A percentile compares a stretch with the other conserved stretches of the same genome.
Conservation (phyloP, 768 basidiomycete genomes). For the Stropharia rugosoannulata region DNA sequence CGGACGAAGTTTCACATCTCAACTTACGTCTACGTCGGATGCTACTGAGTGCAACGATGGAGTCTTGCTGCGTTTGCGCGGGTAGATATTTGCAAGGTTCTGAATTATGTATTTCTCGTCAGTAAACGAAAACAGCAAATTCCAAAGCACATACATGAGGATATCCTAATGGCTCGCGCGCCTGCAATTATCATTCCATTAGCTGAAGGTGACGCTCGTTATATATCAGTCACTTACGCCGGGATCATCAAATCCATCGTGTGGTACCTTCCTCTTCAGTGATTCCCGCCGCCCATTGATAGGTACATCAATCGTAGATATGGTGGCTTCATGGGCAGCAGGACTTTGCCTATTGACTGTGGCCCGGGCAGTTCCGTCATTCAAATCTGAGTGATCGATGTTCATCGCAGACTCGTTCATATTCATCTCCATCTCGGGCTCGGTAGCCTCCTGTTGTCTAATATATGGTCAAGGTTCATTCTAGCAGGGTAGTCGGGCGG, state of each 20-base stretch:
- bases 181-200: slow-evolving; percentile 2
- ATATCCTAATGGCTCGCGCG: slow-evolving; percentile 36
- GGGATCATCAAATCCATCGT: slow-evolving; percentile 34
- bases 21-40: slow-evolving; percentile 7
- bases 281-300: slow-evolving; percentile 16
- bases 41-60: slow-evolving; percentile 22
- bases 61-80: slow-evolving; percentile 36
- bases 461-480: too few species aligned
- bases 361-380: not conserved
- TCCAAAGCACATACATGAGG: slow-evolving; percentile 36
- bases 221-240: slow-evolving; percentile 18
- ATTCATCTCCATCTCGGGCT: too few species aligned
- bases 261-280: slow-evolving; percentile 32
- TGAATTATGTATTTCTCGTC: slow-evolving; percentile 12
- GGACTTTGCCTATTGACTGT: not conserved
- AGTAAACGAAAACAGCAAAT: not conserved
- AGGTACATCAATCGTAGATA: not conserved
- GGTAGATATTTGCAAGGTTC: slow-evolving; percentile 51
- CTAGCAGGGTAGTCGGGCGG: too few species aligned
- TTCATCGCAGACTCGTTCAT: not conserved
- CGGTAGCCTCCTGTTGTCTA: too few species aligned
- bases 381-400: not conserved
- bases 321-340: not conserved
- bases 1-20: not conserved
- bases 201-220: slow-evolving; percentile 6